Evolutionary conservation across 2,329 filamentous ascomycete species (phyloP), one percentile per base, ranked within the genome.

Genomic region (Cercospora sesami): DNA sequence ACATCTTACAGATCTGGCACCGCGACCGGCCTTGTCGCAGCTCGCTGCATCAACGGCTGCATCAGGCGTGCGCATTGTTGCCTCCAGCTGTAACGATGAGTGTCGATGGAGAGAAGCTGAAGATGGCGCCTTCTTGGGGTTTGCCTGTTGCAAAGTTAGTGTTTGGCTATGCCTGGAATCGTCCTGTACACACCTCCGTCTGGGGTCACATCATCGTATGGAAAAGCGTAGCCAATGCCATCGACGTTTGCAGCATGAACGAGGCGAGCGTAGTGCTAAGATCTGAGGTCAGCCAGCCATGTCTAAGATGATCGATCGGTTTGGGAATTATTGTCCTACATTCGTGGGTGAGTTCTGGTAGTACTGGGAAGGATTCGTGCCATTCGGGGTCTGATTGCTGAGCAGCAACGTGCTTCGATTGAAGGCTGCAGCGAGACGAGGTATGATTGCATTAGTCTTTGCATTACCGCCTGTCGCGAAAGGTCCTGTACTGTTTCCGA

Each of bases 341-440:
- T 78, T 78, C 9, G 76, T 78, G 10, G 70, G 71, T 31, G 71
- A 21, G 48, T 73, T 71, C 36, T 69, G 69, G 59, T 78, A 78
- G 64, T 78, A 78, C 69, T 77, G 74, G 18, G 58, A 42, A 26
- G 76, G 68, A 9, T 63, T 68, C 14, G 71, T 72, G 8, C 73
- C 73, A 64, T 83, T 66, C 72, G 82, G 75, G 72, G 79, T 69
- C 73, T 69, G 73, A 23, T 78, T 77, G 14, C 78, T 75, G 5
- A 79, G 75, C 60, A 91, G 79, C 68, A 95, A 79, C 10, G 90
- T 94, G 36, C 86, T 89, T 23, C 92, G 85, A 79, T 94, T 93
- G 74, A 94, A 87, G 0, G 90, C 91, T 1, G 92, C 91, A 0
- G 90, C 86, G 14, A 95, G 80, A n/a, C 92, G 85, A 0, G 92